Conservation (phyloP, 495 filamentous ascomycete genomes). For the Neurospora intermedia region DNA sequence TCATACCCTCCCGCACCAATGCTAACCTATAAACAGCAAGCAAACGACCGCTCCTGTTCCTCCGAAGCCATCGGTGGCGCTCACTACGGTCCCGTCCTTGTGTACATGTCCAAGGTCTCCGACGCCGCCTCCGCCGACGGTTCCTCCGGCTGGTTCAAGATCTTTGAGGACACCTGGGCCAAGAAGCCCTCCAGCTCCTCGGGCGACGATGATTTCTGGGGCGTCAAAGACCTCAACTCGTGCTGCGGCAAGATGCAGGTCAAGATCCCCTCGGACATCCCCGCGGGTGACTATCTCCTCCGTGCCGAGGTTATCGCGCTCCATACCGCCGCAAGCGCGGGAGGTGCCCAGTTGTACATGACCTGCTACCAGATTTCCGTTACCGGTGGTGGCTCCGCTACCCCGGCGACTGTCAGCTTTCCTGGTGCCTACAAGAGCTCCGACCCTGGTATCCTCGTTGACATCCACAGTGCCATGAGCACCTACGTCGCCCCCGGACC, state of each 20-base stretch:
- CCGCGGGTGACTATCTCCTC: constrained; percentile 42
- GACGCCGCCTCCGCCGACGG: constrained; percentile 39
- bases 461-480: constrained; percentile 30
- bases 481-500: constrained; percentile 32
- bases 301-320: constrained; percentile 44
- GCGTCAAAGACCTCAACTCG: constrained; percentile 40
- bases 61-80: constrained; percentile 40
- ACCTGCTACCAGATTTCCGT: constrained; percentile 40
- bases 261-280: constrained; percentile 35
- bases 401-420: constrained; percentile 28
- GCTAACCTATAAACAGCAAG: constrained; percentile 29
- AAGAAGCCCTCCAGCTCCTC: constrained; percentile 19
- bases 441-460: constrained; percentile 42
- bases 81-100: constrained; percentile 38
- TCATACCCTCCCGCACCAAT: neutral
- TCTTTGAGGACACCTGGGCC: constrained; percentile 38
- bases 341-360: constrained; percentile 41
- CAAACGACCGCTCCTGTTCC: constrained; percentile 29
- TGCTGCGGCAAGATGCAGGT: constrained; percentile 42
- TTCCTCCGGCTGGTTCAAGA: constrained; percentile 40
- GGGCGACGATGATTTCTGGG: constrained; percentile 40
- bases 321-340: constrained; percentile 29
- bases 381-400: constrained; percentile 18
- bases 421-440: constrained; percentile 38
- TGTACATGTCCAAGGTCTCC: constrained; percentile 43